These are phyloP conservation scores for Ophiostoma sp. DNA, from an alignment of 2,329 filamentous ascomycete genomes.

Conservation along the genomic window DNA sequence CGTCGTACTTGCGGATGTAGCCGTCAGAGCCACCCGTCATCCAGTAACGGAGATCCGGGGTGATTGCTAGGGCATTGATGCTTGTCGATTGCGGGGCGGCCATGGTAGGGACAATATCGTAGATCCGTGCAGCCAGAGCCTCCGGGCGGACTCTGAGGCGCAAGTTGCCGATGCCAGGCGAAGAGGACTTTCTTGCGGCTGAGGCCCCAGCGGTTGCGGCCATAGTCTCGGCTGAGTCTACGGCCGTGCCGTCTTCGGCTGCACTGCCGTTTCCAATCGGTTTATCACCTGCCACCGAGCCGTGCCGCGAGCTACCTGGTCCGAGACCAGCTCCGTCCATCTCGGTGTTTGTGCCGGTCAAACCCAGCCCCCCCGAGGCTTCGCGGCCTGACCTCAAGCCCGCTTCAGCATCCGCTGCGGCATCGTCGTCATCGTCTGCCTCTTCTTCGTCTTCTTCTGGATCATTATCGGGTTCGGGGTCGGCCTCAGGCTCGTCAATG, in stretches of 20 bases:
- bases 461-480: constrained; percentile 37
- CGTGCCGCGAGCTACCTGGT: background rate
- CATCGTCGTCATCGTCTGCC: constrained; percentile 37
- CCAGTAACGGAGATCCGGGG: constrained; percentile 91
- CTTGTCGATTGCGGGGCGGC: constrained; percentile 94
- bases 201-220: constrained; percentile 20
- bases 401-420: constrained; percentile 39
- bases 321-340: background rate
- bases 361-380: constrained; percentile 37
- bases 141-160: constrained; percentile 71
- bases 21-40: constrained; percentile 93
- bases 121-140: constrained; percentile 74
- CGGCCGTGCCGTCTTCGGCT: constrained; percentile 25
- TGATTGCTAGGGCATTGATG: constrained; percentile 88
- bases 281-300: background rate
- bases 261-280: constrained; percentile 29
- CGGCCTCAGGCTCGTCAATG: constrained; percentile 39
- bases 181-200: constrained; percentile 36
- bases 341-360: constrained; percentile 26
- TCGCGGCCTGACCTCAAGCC: background rate
- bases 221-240: constrained; percentile 28
- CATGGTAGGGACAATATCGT: constrained; percentile 96
- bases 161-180: constrained; percentile 36
- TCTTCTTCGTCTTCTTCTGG: constrained; percentile 47
- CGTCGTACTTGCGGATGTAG: constrained; percentile 96